Evolutionary conservation across 192 early-diverging fungal genomes (phyloP), one percentile per base, ranked within the genome.

Genomic region (Funneliformis geosporum): DNA sequence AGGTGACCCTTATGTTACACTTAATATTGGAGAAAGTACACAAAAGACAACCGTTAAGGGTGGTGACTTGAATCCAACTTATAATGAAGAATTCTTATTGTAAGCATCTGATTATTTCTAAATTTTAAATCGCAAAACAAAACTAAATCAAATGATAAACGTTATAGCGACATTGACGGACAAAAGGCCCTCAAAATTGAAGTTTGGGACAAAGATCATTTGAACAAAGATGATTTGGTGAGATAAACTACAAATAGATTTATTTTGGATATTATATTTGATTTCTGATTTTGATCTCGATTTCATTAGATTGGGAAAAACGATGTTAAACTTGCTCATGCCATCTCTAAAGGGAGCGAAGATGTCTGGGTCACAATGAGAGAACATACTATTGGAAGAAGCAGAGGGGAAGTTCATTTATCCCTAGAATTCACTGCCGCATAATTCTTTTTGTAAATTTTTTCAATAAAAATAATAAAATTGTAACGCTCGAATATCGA

Each of bases 71-170:
- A 64, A 78, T 33, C 83, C 83, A 42, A 55, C 27, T 25, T 84
- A 78, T 77, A 79, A 84, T 66, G 75, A 84, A 81, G 64, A 67
- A 10, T 84, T 84, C 65, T 81, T 71, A 25, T 84, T 84, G 73
- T 75, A 75, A 60, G 43, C 23, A 14, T 59, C 25, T 23, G 10
- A 44, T 28, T 44, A 0, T 33, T 33, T 21, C 8, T 18, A 43
- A 10, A 73, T 27, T n/a, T 33, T 65, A 33, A 16, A 12, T 28
- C 28, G 9, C 21, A 0, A 28, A 73, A 55, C 50, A 7, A 44
- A 44, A 44, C 9, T 55, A 55, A 25, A 43, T 8, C 8, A 47
- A 28, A 4, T 18, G 50, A 18, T 73, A 14, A 25, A 59, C 16
- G 7, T 28, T 70, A 44, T 25, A 78, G 67, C 46, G 61, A 77